Conservation (phyloP, 805 yeast genomes). For the Myxozyma neotropica region DNA sequence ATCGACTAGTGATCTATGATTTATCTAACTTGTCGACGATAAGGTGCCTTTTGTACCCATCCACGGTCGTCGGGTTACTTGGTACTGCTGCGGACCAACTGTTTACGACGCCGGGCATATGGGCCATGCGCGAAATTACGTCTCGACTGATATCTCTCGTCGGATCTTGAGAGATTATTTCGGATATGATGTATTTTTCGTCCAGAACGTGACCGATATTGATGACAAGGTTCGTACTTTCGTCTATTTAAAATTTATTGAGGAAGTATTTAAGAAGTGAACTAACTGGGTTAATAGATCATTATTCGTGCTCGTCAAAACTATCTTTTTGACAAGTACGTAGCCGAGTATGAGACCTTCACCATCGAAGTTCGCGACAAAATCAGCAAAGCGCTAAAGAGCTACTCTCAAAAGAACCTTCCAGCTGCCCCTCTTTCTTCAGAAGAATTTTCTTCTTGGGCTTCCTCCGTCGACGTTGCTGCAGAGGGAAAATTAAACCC, state of each 20-base stretch:
- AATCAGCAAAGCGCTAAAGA: constrained; percentile 50
- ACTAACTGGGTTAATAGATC: constrained; percentile 50
- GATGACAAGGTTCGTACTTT: constrained; percentile 67
- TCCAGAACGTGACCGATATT: constrained; percentile 97
- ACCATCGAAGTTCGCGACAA: constrained; percentile 46
- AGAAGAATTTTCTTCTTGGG: constrained; percentile 55
- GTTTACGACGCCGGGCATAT: constrained; percentile 94
- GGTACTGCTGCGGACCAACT: constrained; percentile 99
- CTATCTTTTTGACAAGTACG: constrained; percentile 68
- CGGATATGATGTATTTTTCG: constrained; percentile 83
- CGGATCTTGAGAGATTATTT: constrained; percentile 87
- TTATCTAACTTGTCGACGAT: no score
- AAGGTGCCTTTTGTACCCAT: constrained; percentile 61
- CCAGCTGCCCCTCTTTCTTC: constrained; percentile 44
- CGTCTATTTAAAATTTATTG: no score
- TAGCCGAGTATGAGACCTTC: constrained; percentile 41
- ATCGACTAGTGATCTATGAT: no score
- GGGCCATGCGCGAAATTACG: constrained; percentile 97
- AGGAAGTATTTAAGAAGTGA: no score
- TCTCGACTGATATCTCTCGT: constrained; percentile 89
- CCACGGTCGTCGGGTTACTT: constrained; percentile 62
- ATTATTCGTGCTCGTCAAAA: constrained; percentile 92
- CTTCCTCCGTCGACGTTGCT: constrained; percentile 51
- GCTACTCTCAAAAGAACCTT: constrained; percentile 56
- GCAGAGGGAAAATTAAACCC: constrained; percentile 62